Conservation (phyloP, 2,329 filamentous ascomycete genomes). For the Bipolaris victoriae region DNA sequence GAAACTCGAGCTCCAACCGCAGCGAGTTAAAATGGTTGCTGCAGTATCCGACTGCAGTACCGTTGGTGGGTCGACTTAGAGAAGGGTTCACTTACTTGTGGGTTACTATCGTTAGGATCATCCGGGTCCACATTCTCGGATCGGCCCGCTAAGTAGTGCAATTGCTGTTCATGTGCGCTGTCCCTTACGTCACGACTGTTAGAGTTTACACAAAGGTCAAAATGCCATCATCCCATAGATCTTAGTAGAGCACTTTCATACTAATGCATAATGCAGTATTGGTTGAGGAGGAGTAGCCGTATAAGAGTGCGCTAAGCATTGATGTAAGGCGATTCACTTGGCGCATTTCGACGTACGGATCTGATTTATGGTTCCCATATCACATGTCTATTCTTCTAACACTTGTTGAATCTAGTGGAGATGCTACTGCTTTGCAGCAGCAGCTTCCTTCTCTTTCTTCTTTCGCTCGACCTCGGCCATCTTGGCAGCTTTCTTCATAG, state of each 20-base stretch:
- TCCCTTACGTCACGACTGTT: not conserved
- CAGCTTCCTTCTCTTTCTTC: conserved; percentile 44
- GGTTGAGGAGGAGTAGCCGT: too few species aligned
- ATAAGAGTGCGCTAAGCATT: not conserved
- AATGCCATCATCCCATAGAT: not conserved
- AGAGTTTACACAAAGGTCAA: not conserved
- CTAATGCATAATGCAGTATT: not conserved
- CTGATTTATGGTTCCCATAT: conserved; percentile 9
- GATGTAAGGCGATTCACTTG: not conserved
- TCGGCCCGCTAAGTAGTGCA: not conserved
- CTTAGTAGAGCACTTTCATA: too few species aligned
- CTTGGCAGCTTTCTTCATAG: conserved; percentile 43
- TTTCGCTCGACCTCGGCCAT: conserved; percentile 42
- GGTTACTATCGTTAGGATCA: not conserved
- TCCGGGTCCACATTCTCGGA: not conserved
- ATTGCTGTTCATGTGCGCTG: not conserved
- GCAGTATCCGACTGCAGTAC: not conserved
- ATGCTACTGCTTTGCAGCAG: conserved; percentile 31
- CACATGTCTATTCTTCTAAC: not conserved
- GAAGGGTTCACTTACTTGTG: not conserved
- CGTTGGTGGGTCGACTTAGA: not conserved
- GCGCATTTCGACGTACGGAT: not conserved
- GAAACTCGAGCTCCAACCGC: not conserved
- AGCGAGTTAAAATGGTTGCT: not conserved
- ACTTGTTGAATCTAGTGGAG: not conserved